Evolutionary conservation across 1,139 yeast species (phyloP).

Genomic region (Yamadazyma sp.): DNA sequence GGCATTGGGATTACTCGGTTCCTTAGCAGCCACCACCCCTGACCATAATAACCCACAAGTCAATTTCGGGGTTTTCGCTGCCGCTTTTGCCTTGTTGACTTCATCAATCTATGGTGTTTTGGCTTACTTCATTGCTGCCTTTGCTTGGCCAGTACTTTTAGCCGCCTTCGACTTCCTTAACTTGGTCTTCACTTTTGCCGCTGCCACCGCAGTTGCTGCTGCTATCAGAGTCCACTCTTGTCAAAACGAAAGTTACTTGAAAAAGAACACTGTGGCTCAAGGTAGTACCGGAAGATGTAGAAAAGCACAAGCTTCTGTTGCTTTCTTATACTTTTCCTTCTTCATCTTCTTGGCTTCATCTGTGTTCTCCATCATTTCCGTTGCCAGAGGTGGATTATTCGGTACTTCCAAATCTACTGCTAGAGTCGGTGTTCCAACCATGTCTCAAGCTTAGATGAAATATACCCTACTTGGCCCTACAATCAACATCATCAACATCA

Average conservation of each 20-base stretch:
- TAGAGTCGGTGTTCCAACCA: slow-evolving; percentile 85
- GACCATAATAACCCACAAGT: slow-evolving; percentile 71
- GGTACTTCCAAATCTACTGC: slow-evolving; percentile 52
- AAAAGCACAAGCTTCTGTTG: slow-evolving; percentile 88
- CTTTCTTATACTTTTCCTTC: slow-evolving; percentile 87
- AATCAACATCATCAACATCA: too few species aligned
- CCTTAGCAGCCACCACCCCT: slow-evolving; percentile 70
- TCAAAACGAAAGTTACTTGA: slow-evolving; percentile 61
- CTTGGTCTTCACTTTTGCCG: slow-evolving; percentile 89
- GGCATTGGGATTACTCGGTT: slow-evolving; percentile 82
- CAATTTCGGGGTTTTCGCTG: slow-evolving; percentile 82
- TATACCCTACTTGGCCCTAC: too few species aligned
- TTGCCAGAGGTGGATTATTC: slow-evolving; percentile 73
- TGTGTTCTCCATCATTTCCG: slow-evolving; percentile 57
- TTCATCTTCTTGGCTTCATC: slow-evolving; percentile 71
- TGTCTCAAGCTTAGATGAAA: slow-evolving; percentile 69
- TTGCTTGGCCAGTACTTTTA: slow-evolving; percentile 85
- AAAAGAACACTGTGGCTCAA: slow-evolving; percentile 67
- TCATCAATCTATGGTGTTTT: slow-evolving; percentile 76
- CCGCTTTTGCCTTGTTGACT: slow-evolving; percentile 80
- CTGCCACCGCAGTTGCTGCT: slow-evolving; percentile 91
- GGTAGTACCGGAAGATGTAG: slow-evolving; percentile 85
- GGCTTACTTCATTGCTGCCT: slow-evolving; percentile 74
- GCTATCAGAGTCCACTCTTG: slow-evolving; percentile 87
- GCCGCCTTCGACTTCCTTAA: slow-evolving; percentile 80